phyloP scores from a whole-genome alignment of 2,329 filamentous ascomycete species.

The Alternaria longipes region DNA sequence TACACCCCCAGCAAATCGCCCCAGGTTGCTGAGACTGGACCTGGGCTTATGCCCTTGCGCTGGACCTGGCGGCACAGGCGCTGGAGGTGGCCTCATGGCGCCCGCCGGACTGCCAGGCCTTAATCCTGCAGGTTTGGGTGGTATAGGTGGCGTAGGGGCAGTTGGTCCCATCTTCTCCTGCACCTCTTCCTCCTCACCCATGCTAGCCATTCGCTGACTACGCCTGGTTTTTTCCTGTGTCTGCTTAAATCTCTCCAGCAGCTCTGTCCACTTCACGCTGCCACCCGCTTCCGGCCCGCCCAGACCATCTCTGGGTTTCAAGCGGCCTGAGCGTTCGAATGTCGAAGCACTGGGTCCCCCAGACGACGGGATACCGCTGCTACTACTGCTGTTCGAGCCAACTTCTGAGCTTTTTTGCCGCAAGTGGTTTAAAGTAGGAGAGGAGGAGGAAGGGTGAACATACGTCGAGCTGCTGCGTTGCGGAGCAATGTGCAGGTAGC shows the following conservation, averaged over 20 bases:
- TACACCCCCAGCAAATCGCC: constrained; percentile 56
- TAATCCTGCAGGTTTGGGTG: constrained; percentile 32
- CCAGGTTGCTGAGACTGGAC: constrained; percentile 56
- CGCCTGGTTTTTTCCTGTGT: constrained; percentile 88
- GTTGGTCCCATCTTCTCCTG: constrained; percentile 41
- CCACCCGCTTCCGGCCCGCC: constrained; percentile 68
- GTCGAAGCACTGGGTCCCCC: constrained; percentile 41
- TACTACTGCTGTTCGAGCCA: constrained; percentile 41
- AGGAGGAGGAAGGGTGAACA: constrained; percentile 54
- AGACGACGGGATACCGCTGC: constrained; percentile 30
- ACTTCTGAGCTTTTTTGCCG: constrained; percentile 55
- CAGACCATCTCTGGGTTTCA: constrained; percentile 69
- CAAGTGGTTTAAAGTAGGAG: constrained; percentile 50
- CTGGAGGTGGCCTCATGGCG: constrained; percentile 32
- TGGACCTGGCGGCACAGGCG: constrained; percentile 24
- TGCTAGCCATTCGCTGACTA: constrained; percentile 64
- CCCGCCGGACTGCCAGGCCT: constrained; percentile 36
- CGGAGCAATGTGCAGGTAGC: constrained; percentile 85
- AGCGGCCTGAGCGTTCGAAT: constrained; percentile 67
- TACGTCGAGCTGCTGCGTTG: constrained; percentile 73
- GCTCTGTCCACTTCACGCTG: constrained; percentile 87
- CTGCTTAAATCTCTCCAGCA: constrained; percentile 91
- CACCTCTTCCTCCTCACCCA: constrained; percentile 47
- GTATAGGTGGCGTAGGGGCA: constrained; percentile 37
- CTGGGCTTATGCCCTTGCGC: constrained; percentile 47